These are phyloP conservation scores for Ambispora gerdemannii DNA, from an alignment of 192 early-diverging fungal species.

Conservation along the genomic window DNA sequence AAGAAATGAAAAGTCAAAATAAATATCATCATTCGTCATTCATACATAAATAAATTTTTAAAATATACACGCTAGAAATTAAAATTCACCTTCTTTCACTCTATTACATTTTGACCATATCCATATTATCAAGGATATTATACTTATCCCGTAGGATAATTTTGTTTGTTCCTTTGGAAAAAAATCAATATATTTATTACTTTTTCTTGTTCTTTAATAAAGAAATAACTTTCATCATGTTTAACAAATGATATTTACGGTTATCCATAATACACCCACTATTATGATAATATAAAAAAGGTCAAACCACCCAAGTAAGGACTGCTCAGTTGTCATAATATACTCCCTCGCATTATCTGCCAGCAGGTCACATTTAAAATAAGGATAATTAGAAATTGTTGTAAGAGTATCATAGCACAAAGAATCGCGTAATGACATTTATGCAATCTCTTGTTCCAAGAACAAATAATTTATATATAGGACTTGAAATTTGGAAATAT, in stretches of 20 bases:
- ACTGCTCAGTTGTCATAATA: constrained; percentile 41
- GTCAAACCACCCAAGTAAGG: constrained; percentile 23
- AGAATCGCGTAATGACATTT: no score
- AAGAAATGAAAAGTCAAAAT: neutral
- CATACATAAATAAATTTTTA: constrained; percentile 4
- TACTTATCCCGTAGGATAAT: neutral
- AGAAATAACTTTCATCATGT: neutral
- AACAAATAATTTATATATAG: no score
- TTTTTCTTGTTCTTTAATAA: neutral
- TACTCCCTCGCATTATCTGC: constrained; percentile 50
- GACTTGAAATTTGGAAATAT: no score
- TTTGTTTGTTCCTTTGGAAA: constrained; percentile 3
- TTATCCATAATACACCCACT: neutral
- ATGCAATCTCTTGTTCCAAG: no score
- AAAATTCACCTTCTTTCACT: constrained; percentile 36
- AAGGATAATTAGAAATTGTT: constrained; percentile 18
- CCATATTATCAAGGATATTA: constrained; percentile 18
- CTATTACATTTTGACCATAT: constrained; percentile 35
- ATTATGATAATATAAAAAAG: constrained; percentile 4
- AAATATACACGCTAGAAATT: neutral
- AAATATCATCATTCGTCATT: neutral
- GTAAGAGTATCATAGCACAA: no score
- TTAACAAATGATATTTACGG: neutral
- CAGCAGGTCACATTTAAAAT: constrained; percentile 41
- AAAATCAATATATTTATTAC: neutral